A percentile compares a stretch with the other conserved stretches of the same genome.
These are phyloP conservation scores for Sporothrix brunneoviolacea DNA, from an alignment of 2,329 filamentous ascomycete species.

Conservation along the genomic window DNA sequence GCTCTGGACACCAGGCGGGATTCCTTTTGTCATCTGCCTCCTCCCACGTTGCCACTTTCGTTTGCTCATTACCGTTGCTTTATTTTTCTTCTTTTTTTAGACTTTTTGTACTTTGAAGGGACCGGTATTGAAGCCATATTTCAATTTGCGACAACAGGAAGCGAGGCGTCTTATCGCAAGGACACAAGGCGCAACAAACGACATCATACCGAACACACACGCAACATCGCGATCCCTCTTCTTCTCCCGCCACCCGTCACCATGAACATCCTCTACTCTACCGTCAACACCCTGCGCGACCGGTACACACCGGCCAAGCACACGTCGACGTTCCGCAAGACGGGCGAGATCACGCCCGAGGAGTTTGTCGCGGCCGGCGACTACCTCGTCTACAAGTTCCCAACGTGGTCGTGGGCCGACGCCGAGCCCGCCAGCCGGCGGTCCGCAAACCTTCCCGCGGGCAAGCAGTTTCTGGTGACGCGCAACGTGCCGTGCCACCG, in stretches of 20 bases:
- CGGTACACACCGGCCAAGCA: constrained; percentile 82
- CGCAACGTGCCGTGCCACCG: constrained; percentile 91
- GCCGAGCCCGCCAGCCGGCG: constrained; percentile 75
- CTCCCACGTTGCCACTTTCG: background rate
- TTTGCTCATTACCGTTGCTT: background rate
- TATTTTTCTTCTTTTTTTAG: background rate
- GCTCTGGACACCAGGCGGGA: no score
- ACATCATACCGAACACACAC: no score
- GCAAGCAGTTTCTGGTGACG: constrained; percentile 93
- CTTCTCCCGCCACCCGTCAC: constrained; percentile 18
- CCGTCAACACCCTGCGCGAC: constrained; percentile 86
- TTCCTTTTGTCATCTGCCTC: background rate
- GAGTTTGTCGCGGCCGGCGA: constrained; percentile 95
- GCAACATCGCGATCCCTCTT: no score
- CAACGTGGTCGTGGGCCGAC: constrained; percentile 94
- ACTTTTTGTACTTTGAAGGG: no score
- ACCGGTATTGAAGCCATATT: no score
- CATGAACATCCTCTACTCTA: constrained; percentile 84
- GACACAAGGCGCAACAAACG: no score
- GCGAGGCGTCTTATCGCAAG: no score
- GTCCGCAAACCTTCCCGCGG: constrained; percentile 71
- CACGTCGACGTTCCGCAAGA: constrained; percentile 87
- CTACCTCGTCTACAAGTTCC: constrained; percentile 98
- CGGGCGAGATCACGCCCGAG: constrained; percentile 92
- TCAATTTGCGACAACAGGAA: no score